phyloP scores from a whole-genome alignment of 345 rosid species.

The Moringa oleifera region DNA sequence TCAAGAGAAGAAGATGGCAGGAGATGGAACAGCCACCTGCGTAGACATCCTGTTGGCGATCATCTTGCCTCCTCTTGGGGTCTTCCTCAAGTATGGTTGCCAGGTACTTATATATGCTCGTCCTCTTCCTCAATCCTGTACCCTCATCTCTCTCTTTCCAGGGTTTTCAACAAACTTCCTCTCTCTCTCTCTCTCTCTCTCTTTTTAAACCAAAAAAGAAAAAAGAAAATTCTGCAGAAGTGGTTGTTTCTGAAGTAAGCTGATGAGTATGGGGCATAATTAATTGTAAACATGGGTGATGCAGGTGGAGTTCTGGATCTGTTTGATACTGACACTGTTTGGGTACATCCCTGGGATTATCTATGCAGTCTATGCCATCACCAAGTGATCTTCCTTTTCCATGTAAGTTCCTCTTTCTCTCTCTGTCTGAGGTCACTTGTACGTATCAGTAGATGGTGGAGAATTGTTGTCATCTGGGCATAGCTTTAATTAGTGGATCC shows the following conservation, averaged over 20 bases:
- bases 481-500: too few relatives aligned
- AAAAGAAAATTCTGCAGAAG: too few relatives aligned
- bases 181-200: too few relatives aligned
- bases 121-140: too few relatives aligned
- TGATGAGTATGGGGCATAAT: too few relatives aligned
- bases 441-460: too few relatives aligned
- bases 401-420: background rate
- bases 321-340: slow-evolving; percentile 56
- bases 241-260: too few relatives aligned
- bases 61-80: slow-evolving; percentile 91
- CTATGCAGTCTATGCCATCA: slow-evolving; percentile 64
- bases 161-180: too few relatives aligned
- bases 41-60: slow-evolving; percentile 68
- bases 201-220: too few relatives aligned
- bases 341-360: slow-evolving; percentile 84
- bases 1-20: slow-evolving; percentile 18
- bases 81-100: slow-evolving; percentile 80
- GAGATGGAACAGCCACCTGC: slow-evolving; percentile 41
- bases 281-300: too few relatives aligned
- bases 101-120: slow-evolving; percentile 33
- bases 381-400: slow-evolving; percentile 29
- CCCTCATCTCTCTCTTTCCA: too few relatives aligned
- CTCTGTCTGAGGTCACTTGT: too few relatives aligned
- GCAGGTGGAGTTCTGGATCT: slow-evolving; percentile 88
- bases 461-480: background rate